Conservation (phyloP, 2,329 filamentous ascomycete genomes). For the Pseudovirgaria hyperparasitica region DNA sequence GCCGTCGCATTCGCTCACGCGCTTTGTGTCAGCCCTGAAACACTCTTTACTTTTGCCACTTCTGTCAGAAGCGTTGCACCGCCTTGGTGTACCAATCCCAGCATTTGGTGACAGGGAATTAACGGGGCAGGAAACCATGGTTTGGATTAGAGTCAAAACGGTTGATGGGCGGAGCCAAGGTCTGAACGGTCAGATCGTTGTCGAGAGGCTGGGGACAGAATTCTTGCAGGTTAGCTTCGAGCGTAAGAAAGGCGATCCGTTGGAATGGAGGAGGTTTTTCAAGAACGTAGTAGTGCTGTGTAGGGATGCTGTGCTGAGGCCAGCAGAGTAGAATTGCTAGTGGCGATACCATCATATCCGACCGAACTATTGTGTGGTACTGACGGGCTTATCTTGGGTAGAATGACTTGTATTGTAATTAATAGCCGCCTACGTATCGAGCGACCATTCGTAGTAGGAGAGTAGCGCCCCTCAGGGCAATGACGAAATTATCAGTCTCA, state of each 20-base stretch:
- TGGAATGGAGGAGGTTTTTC: conserved; percentile 95
- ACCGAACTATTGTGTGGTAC: too few relatives aligned
- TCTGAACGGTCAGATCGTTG: conserved; percentile 60
- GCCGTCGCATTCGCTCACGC: conserved; percentile 72
- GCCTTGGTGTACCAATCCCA: conserved; percentile 67
- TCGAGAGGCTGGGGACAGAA: conserved; percentile 54
- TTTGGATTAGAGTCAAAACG: conserved; percentile 60
- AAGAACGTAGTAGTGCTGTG: conserved; percentile 86
- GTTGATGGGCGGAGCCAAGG: conserved; percentile 59
- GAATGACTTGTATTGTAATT: too few relatives aligned
- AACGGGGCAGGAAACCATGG: conserved; percentile 29
- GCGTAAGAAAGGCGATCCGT: conserved; percentile 87
- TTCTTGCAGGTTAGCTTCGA: conserved; percentile 80
- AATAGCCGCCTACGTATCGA: too few relatives aligned
- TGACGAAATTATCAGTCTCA: too few relatives aligned
- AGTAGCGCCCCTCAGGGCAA: too few relatives aligned
- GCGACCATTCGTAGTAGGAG: too few relatives aligned
- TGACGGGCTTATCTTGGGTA: too few relatives aligned
- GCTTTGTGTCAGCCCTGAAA: conserved; percentile 80
- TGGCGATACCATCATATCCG: too few relatives aligned
- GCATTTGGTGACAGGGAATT: conserved; percentile 17
- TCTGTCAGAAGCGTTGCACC: conserved; percentile 68
- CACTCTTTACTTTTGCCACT: conserved; percentile 65
- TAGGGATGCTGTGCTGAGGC: conserved; percentile 61
- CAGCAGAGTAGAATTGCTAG: too few relatives aligned